These are phyloP conservation scores for Calocera viscosa DNA, from an alignment of 768 basidiomycete genomes.

Conservation along the genomic window DNA sequence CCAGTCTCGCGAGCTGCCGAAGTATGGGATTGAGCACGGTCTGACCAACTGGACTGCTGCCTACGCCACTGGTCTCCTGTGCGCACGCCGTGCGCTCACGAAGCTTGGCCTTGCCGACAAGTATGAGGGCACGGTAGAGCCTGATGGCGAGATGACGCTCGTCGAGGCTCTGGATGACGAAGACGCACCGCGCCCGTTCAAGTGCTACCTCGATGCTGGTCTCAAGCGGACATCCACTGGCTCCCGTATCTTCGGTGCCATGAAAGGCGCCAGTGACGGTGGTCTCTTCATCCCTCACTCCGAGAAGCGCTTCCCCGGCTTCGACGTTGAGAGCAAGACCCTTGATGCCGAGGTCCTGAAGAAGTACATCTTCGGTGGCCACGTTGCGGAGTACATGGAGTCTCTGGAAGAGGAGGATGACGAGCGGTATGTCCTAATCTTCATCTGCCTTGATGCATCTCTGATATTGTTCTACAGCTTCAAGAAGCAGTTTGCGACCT, in stretches of 20 bases:
- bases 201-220: constrained; percentile 96
- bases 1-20: constrained; percentile 78
- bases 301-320: constrained; percentile 96
- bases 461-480: constrained; percentile 43
- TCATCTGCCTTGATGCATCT: constrained; percentile 14
- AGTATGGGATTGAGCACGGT: constrained; percentile 95
- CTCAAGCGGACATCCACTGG: constrained; percentile 96
- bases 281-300: constrained; percentile 97
- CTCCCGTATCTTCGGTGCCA: constrained; percentile 91
- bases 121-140: constrained; percentile 87
- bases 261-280: constrained; percentile 97
- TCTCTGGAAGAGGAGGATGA: constrained; percentile 98
- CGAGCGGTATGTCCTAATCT: constrained; percentile 51
- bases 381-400: constrained; percentile 99
- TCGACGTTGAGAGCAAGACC: constrained; percentile 81
- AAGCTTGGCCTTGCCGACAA: constrained; percentile 97
- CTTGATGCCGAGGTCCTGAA: constrained; percentile 89
- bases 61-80: constrained; percentile 92
- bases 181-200: constrained; percentile 96
- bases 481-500: constrained; percentile 93
- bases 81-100: constrained; percentile 83
- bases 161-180: constrained; percentile 84
- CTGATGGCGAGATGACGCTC: constrained; percentile 70
- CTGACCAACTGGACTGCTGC: constrained; percentile 98
- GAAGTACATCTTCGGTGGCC: constrained; percentile 95